These are phyloP conservation scores for Fusarium lyarnte DNA, from an alignment of 2,329 filamentous ascomycete species.

Conservation along the genomic window DNA sequence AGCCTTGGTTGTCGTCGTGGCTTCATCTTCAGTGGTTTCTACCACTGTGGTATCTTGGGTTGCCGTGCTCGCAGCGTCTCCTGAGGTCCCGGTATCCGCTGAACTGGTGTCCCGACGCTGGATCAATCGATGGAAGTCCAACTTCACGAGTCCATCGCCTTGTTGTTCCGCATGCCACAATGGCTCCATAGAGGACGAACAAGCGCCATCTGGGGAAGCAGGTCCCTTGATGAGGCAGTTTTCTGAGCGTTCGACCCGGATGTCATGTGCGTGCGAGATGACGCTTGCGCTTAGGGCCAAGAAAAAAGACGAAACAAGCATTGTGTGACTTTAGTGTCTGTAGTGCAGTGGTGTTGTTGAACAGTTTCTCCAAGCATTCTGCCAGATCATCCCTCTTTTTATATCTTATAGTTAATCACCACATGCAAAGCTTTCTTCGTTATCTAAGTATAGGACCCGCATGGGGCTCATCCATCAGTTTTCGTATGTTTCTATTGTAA, in stretches of 20 bases:
- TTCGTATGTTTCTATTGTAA: not conserved
- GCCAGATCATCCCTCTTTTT: not conserved
- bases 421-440: no score
- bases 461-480: not conserved
- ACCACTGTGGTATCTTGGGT: not conserved
- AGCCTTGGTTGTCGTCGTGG: not conserved
- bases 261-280: rapidly evolving
- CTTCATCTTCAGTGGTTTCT: not conserved
- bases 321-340: rapidly evolving
- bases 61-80: not conserved
- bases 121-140: not conserved
- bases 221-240: rapidly evolving
- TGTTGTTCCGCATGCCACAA: rapidly evolving
- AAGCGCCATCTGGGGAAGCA: not conserved
- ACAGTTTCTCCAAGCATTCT: no score
- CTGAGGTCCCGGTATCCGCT: rapidly evolving
- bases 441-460: not conserved
- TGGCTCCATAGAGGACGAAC: not conserved
- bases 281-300: not conserved
- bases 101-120: not conserved
- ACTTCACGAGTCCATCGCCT: rapidly evolving
- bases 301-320: not conserved
- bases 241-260: not conserved
- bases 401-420: not conserved
- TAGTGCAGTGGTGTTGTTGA: rapidly evolving